Conservation (phyloP, 2,329 filamentous ascomycete genomes). For the Talaromyces sp. region DNA sequence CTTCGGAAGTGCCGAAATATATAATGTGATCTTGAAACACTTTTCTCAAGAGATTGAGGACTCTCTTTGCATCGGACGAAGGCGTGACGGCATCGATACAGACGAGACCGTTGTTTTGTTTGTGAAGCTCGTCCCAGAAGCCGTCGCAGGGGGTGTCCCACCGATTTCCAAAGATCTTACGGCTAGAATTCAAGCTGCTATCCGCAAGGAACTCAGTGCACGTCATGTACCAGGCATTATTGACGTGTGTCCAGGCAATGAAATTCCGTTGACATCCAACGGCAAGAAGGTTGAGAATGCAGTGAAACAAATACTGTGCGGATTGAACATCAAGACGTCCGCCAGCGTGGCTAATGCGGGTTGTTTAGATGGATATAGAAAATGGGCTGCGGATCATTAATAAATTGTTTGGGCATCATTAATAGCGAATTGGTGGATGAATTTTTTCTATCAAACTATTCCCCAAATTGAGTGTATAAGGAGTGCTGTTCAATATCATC, state of each 20-base stretch:
- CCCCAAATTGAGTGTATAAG: too few species aligned
- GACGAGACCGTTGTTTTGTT: conserved; percentile 90
- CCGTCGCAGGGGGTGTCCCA: not conserved
- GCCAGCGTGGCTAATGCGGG: conserved; percentile 90
- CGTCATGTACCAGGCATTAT: conserved; percentile 83
- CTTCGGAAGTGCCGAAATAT: conserved; percentile 93
- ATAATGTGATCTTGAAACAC: conserved; percentile 82
- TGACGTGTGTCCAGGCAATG: conserved; percentile 62
- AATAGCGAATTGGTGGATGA: too few species aligned
- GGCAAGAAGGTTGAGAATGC: conserved; percentile 98
- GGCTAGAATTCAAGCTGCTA: conserved; percentile 58
- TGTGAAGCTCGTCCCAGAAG: conserved; percentile 59
- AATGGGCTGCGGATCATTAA: conserved; percentile 60
- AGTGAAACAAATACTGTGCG: conserved; percentile 92
- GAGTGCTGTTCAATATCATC: too few species aligned
- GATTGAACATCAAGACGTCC: conserved; percentile 77
- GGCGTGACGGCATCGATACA: conserved; percentile 61
- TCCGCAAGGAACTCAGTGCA: conserved; percentile 75
- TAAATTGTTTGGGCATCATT: not conserved
- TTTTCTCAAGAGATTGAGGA: conserved; percentile 76
- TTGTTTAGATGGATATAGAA: conserved; percentile 80
- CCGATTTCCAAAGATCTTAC: conserved; percentile 58
- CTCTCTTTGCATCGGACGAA: conserved; percentile 77
- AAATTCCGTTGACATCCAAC: conserved; percentile 87
- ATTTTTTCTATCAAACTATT: too few species aligned